A percentile compares a stretch with the other conserved stretches of the same genome.
Evolutionary conservation across 441 rosid genomes (phyloP).

Genomic region (Erysimum cheiri): DNA sequence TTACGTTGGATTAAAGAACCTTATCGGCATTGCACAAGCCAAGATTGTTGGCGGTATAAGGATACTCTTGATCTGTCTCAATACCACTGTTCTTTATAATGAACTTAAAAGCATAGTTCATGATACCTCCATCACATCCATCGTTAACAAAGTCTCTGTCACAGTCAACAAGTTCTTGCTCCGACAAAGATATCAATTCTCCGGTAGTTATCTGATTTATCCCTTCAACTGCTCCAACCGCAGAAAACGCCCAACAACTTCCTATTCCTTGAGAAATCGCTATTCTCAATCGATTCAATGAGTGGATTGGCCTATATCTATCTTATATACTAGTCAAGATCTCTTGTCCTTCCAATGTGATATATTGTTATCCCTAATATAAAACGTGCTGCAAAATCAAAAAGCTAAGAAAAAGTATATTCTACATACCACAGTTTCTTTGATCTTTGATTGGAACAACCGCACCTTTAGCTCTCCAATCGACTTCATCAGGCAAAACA

Average conservation of each 20-base stretch:
- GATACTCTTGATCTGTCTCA: slow-evolving; percentile 57
- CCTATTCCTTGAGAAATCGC: slow-evolving; percentile 36
- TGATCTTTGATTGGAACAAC: slow-evolving; percentile 57
- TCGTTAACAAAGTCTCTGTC: slow-evolving; percentile 48
- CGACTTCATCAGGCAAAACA: slow-evolving; percentile 52
- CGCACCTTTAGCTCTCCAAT: slow-evolving; percentile 64
- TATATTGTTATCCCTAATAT: too few species aligned
- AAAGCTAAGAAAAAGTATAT: too few species aligned
- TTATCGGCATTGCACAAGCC: slow-evolving; percentile 46
- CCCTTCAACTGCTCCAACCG: slow-evolving; percentile 64
- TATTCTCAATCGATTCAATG: too few species aligned
- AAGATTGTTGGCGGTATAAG: slow-evolving; percentile 48
- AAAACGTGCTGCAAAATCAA: too few species aligned
- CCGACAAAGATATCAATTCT: slow-evolving; percentile 54
- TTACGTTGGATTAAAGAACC: slow-evolving; percentile 32
- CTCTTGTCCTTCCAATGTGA: too few species aligned
- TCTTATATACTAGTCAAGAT: too few species aligned
- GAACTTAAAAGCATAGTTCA: slow-evolving; percentile 60
- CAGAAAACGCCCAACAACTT: slow-evolving; percentile 71
- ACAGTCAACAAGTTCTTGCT: slow-evolving; percentile 66
- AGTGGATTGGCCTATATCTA: too few species aligned
- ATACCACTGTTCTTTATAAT: slow-evolving; percentile 56
- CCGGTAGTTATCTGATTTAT: slow-evolving; percentile 63
- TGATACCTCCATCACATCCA: slow-evolving; percentile 68
- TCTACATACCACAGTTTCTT: too few species aligned